Evolutionary conservation across 2,329 filamentous ascomycete genomes (phyloP), one percentile per base, ranked within the genome.

Genomic region (Phialocephala subalpina): DNA sequence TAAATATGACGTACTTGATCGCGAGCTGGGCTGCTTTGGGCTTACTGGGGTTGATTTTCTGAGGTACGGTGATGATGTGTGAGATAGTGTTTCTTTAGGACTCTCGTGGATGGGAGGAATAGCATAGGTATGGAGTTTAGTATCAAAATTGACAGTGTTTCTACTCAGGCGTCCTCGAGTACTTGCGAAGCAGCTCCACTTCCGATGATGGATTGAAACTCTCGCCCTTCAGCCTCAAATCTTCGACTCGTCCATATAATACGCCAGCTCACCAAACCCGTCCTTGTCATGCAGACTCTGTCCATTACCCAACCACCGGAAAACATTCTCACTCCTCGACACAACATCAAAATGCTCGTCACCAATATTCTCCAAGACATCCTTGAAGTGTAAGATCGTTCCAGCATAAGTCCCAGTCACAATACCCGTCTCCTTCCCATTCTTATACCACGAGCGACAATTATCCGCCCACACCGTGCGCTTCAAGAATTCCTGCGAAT

Each of bases 391-490:
- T 3, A 62, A 27, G 14, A 62, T 62, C 9, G 47, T 14, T 18
- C 47, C 47, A 3, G 47, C 47, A 52, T 52, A 52, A 11, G 25
- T 52, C 8, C 20, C 63, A 11, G 58, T 65, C 4, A 65, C 63
- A 40, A 20, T 45, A 38, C 63, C 63, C 7, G 11, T 8, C 14
- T 35, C 14, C 35, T 65, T 65, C 14, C 66, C 66, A 59, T 69
- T 68, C 38, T 69, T 69, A 22, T 64, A 69, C 68, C 68, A 77
- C 35, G 73, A 70, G 49, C 68, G 64, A 22, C 71, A 71, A 16
- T 65, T 58, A 14, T 64, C 58, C 8, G 62, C 20, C 61, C 70
- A 76, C 12, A 72, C 72, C 16, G 69, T 74, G 25, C 59, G 61
- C 33, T 63, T 56, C 47, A 74, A 65, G 55, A 72, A 72, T 36